Evolutionary conservation across 495 filamentous ascomycete species (phyloP).

Genomic region (Aspergillus ostianus): DNA sequence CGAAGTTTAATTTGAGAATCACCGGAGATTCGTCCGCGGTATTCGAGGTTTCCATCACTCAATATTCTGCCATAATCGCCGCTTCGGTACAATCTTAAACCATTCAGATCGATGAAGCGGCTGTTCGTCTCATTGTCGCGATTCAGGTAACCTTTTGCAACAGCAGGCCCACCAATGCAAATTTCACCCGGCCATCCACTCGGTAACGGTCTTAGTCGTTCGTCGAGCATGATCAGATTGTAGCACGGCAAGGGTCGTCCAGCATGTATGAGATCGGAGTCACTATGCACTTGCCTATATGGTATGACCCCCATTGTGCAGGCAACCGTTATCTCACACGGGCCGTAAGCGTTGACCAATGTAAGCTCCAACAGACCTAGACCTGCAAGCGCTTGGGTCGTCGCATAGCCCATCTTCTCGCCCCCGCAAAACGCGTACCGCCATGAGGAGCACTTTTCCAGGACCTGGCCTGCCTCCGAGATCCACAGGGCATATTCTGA

Average conservation of each 20-base stretch:
- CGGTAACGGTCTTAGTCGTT: slow-evolving; percentile 36
- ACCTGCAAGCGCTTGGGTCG: not conserved
- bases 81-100: not conserved
- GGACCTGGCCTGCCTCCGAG: slow-evolving; percentile 21
- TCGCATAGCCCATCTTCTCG: not conserved
- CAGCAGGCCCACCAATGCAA: slow-evolving; percentile 39
- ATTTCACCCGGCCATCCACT: slow-evolving; percentile 47
- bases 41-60: not conserved
- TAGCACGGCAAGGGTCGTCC: slow-evolving; percentile 38
- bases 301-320: not conserved
- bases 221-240: slow-evolving; percentile 48
- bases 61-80: not conserved
- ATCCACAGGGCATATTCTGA: slow-evolving; percentile 42
- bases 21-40: not conserved
- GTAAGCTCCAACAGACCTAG: not conserved
- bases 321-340: not conserved
- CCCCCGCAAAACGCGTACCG: not conserved
- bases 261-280: not conserved
- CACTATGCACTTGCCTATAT: not conserved
- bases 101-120: not conserved
- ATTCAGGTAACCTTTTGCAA: slow-evolving; percentile 38
- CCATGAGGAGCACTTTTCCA: not conserved
- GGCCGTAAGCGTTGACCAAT: not conserved
- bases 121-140: not conserved
- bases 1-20: slow-evolving; percentile 41